These are phyloP conservation scores for Mycena amicta DNA, from an alignment of 768 basidiomycete species.

Conservation along the genomic window DNA sequence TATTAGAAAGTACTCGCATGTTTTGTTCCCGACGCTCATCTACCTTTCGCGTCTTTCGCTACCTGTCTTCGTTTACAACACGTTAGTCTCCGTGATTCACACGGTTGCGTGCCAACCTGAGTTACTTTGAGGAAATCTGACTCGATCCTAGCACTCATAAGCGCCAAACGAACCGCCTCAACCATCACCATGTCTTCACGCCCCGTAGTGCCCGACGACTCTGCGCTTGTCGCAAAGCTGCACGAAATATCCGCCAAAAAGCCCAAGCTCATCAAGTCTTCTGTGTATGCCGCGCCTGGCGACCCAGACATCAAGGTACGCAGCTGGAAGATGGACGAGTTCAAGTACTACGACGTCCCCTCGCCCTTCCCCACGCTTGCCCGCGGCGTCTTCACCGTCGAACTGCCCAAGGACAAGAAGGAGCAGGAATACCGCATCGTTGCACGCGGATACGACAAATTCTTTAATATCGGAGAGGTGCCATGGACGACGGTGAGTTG, in stretches of 20 bases:
- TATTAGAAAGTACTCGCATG: too few relatives aligned
- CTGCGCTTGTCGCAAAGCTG: constrained; percentile 61
- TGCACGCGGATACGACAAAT: constrained; percentile 95
- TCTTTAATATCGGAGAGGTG: constrained; percentile 97
- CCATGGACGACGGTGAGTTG: constrained; percentile 88
- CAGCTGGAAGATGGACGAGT: constrained; percentile 99
- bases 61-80: too few relatives aligned
- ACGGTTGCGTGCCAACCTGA: too few relatives aligned
- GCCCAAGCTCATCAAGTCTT: constrained; percentile 67
- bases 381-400: constrained; percentile 80
- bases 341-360: constrained; percentile 87
- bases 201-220: constrained; percentile 42
- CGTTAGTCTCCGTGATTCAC: too few relatives aligned
- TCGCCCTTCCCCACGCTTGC: constrained; percentile 96
- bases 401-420: constrained; percentile 36
- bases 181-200: background rate
- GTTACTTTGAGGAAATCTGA: too few relatives aligned
- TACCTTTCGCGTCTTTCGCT: too few relatives aligned
- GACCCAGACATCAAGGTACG: constrained; percentile 57
- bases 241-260: constrained; percentile 52
- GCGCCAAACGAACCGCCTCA: background rate
- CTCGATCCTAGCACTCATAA: background rate
- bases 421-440: constrained; percentile 62
- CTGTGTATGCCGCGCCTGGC: constrained; percentile 57
- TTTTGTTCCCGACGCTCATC: too few relatives aligned